A percentile compares a stretch with the other conserved stretches of the same genome.
Evolutionary conservation across 225 moss, liverwort and hornwort genomes (phyloP).

Genomic region (Polytrichum commune): DNA sequence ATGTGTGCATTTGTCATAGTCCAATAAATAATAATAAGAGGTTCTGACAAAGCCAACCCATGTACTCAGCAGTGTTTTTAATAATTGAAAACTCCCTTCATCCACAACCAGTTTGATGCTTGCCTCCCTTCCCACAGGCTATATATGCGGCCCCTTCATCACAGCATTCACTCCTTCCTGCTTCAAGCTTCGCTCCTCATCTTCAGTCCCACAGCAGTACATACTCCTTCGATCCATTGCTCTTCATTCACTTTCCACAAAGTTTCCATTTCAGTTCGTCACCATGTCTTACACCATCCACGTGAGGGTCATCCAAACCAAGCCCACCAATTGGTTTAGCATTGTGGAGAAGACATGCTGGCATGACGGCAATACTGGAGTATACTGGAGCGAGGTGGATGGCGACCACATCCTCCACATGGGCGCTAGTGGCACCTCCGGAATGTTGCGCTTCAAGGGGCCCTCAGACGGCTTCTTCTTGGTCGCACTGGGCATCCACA

Average conservation of each 20-base stretch:
- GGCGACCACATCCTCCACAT: constrained; percentile 17
- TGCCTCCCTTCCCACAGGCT: no score
- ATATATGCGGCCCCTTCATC: no score
- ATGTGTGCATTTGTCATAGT: no score
- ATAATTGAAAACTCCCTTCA: no score
- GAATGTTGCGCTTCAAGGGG: constrained; percentile 4
- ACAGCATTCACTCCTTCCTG: no score
- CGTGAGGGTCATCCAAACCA: constrained; percentile 11
- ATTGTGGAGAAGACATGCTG: constrained; percentile 13
- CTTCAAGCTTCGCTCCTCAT: no score
- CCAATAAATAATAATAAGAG: no score
- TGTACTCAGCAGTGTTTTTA: no score
- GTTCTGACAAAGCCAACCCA: no score
- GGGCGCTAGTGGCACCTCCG: constrained; percentile 4
- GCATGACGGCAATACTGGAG: background rate
- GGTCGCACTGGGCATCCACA: constrained; percentile 13
- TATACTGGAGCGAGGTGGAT: constrained; percentile 11
- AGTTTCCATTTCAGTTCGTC: background rate
- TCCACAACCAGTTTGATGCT: no score
- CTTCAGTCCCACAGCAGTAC: background rate
- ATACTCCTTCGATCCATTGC: background rate
- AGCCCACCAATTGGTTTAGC: constrained; percentile 3
- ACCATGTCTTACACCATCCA: constrained; percentile 17
- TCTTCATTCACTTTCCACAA: background rate
- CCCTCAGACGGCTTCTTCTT: constrained; percentile 8